Evolutionary conservation across 176 grass and related monocot genomes (phyloP).

Genomic region (Saccharum officinarum): DNA sequence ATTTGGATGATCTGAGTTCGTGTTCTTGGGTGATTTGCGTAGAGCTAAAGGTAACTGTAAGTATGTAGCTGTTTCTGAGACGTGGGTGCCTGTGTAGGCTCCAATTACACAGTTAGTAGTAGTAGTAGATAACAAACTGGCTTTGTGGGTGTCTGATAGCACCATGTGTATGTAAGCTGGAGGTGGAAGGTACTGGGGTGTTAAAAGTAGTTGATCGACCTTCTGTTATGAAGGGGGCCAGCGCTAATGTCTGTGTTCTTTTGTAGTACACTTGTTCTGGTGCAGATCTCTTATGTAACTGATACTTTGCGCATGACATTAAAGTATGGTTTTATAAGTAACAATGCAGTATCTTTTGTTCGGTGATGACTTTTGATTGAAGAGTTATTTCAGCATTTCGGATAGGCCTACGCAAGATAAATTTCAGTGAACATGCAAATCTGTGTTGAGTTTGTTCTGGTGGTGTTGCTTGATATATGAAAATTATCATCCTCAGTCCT

Average conservation of each 20-base stretch:
- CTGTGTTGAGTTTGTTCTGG: background rate
- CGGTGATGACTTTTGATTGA: background rate
- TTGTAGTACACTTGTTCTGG: background rate
- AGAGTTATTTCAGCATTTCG: background rate
- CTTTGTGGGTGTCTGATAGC: background rate
- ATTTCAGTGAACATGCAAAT: too few relatives aligned
- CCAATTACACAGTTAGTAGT: background rate
- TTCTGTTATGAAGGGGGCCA: background rate
- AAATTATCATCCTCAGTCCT: background rate
- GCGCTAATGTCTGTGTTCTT: background rate
- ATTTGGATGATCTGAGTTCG: background rate
- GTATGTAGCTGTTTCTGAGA: background rate
- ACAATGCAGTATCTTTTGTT: background rate
- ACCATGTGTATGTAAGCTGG: background rate
- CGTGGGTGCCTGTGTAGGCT: background rate
- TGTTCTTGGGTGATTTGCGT: conserved; percentile 14
- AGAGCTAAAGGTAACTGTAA: conserved; percentile 13
- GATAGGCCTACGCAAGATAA: background rate
- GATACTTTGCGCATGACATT: background rate
- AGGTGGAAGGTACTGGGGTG: background rate
- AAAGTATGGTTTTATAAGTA: background rate
- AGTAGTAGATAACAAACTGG: background rate
- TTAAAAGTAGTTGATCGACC: background rate
- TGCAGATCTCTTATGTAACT: background rate
- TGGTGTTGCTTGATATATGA: background rate